These are phyloP conservation scores for Euphorbia tirucalli DNA, from an alignment of 345 rosid species.

Conservation along the genomic window DNA sequence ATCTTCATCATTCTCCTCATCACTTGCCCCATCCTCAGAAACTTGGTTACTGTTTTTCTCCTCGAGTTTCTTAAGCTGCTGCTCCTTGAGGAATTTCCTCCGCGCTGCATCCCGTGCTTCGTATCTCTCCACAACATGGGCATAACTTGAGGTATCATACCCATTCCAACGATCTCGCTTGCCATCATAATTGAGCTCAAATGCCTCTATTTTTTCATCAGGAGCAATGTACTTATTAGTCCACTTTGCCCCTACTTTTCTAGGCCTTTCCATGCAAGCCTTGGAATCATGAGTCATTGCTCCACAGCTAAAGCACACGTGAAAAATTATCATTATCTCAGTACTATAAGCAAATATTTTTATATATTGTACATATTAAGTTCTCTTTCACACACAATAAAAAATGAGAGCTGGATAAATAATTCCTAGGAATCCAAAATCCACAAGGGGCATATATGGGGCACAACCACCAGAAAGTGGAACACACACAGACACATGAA, in stretches of 20 bases:
- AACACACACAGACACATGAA: no score
- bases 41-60: slow-evolving; percentile 59
- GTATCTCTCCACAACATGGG: slow-evolving; percentile 66
- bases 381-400: no score
- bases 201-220: slow-evolving; percentile 75
- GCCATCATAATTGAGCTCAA: slow-evolving; percentile 88
- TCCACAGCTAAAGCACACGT: slow-evolving; percentile 57
- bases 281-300: slow-evolving; percentile 79
- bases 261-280: slow-evolving; percentile 81
- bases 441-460: no score
- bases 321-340: not conserved
- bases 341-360: no score
- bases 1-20: slow-evolving; percentile 74
- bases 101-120: slow-evolving; percentile 83
- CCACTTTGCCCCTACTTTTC: slow-evolving; percentile 64
- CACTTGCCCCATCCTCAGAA: slow-evolving; percentile 45
- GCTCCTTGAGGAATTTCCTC: slow-evolving; percentile 65
- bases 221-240: slow-evolving; percentile 76
- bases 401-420: no score
- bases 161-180: slow-evolving; percentile 94
- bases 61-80: slow-evolving; percentile 76
- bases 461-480: no score
- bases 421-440: no score
- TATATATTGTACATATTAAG: no score
- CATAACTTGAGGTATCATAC: slow-evolving; percentile 63